These are phyloP conservation scores for Citrus trifoliata DNA, from an alignment of 345 rosid genomes.

Conservation along the genomic window DNA sequence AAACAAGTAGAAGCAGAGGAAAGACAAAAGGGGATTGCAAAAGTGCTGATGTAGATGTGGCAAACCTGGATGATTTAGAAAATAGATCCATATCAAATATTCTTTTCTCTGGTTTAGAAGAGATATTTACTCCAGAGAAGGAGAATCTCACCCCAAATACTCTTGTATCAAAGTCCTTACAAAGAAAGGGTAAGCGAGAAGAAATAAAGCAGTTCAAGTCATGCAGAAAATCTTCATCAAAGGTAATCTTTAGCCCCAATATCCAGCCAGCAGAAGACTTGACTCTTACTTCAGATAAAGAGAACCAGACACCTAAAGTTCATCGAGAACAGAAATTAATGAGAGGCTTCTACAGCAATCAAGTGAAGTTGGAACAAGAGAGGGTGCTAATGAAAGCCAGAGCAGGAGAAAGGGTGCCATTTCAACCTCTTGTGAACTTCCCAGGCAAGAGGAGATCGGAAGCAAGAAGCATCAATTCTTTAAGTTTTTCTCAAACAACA, in stretches of 20 bases:
- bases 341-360: constrained; percentile 20
- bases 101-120: constrained; percentile 36
- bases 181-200: constrained; percentile 40
- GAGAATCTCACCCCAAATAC: constrained; percentile 76
- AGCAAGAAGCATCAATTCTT: constrained; percentile 30
- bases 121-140: constrained; percentile 65
- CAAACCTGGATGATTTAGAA: constrained; percentile 23
- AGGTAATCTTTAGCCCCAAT: constrained; percentile 27
- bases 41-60: constrained; percentile 28
- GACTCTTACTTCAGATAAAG: constrained; percentile 38
- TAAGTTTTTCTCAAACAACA: constrained; percentile 8
- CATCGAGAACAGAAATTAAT: constrained; percentile 33
- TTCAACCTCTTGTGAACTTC: constrained; percentile 43
- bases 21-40: constrained; percentile 25
- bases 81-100: constrained; percentile 23
- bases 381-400: constrained; percentile 21
- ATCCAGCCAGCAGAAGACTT: constrained; percentile 29
- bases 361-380: constrained; percentile 34
- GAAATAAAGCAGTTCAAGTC: constrained; percentile 32
- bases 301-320: constrained; percentile 40
- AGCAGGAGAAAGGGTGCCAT: constrained; percentile 53
- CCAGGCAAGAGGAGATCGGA: constrained; percentile 30
- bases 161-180: constrained; percentile 42
- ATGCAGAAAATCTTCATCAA: constrained; percentile 31
- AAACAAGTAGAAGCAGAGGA: constrained; percentile 45